Evolutionary conservation across 129 eudicot species (phyloP), one percentile per base, ranked within the genome.

Genomic region (Helianthus tuberosus): DNA sequence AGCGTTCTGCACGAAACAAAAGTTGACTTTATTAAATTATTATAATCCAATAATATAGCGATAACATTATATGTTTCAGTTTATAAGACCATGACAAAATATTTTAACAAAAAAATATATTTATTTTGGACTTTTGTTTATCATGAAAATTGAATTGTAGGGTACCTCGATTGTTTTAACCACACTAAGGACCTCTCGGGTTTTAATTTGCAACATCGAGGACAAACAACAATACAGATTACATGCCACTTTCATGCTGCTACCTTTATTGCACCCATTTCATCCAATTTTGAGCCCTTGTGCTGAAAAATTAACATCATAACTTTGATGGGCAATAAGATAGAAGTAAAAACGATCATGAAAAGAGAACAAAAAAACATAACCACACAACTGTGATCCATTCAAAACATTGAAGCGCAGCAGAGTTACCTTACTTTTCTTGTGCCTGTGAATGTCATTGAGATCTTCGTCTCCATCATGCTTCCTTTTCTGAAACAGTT

Each of bases 251-350:
- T 50, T 89, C 89, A 89, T 76, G 89, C 90, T 51, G 91, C 96
- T 77, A 92, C 89, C 83, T 76, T 92, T 83, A 92, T 92, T 53
- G 91, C 85, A 69, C 97, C 93, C 86, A 92, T 79, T 69, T 92
- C 96, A 67, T 89, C 96, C 89, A 93, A 89, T 75, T 85, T 92
- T 89, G 96, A 79, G 93, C 94, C 89, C 79, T 85, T 89, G 66
- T 92, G 96, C 98, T 92, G 91, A 78, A 81, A 77, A 36, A 51
- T 68, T 49, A 61, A 69, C 16, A 51, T 35, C 9, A 52, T 51
- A 43, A 29, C 47, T 68, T 36, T 36, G 23, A 64, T 23, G 46
- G 50, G 69, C 3, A 64, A 64, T 27, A 27, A 39, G 9, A 64
- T 3, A 14, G 14, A 38, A 39, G 12, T n/a, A 38, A 64, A 64